phyloP scores from a whole-genome alignment of 116 monocot species.

The Iris pallida region DNA sequence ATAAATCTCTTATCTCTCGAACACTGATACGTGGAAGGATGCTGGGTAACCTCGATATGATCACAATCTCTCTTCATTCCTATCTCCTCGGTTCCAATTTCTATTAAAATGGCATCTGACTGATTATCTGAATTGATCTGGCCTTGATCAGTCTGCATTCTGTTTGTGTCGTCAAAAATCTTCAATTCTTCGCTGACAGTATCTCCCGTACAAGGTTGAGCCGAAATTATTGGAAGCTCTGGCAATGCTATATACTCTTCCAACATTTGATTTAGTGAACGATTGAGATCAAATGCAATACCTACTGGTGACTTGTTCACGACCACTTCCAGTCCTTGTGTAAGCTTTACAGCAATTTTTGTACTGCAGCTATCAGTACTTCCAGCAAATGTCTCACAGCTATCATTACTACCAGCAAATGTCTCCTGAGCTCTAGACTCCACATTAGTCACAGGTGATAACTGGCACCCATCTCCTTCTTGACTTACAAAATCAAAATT shows the following conservation, averaged over 20 bases:
- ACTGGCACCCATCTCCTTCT: background rate
- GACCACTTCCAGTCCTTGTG: constrained; percentile 1
- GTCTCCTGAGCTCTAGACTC: constrained; percentile 1
- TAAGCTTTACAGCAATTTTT: background rate
- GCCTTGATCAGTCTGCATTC: background rate
- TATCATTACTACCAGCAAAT: background rate
- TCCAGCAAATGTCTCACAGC: background rate
- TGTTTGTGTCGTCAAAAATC: constrained; percentile 8
- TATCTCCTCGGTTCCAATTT: background rate
- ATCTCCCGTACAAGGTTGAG: constrained; percentile 18
- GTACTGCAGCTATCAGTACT: background rate
- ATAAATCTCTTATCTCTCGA: background rate
- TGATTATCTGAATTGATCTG: background rate
- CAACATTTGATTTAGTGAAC: constrained; percentile 8
- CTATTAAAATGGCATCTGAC: constrained; percentile 3
- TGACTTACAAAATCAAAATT: constrained; percentile 24
- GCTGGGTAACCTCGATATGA: background rate
- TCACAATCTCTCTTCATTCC: constrained; percentile 20
- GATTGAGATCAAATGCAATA: constrained; percentile 30
- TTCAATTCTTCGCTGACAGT: constrained; percentile 26
- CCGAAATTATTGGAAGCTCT: constrained; percentile 7
- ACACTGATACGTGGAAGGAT: background rate
- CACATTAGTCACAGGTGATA: background rate
- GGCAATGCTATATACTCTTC: constrained; percentile 5
- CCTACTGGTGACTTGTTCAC: constrained; percentile 8